phyloP scores from a whole-genome alignment of 345 rosid species.

The Erysimum cheiranthoides region DNA sequence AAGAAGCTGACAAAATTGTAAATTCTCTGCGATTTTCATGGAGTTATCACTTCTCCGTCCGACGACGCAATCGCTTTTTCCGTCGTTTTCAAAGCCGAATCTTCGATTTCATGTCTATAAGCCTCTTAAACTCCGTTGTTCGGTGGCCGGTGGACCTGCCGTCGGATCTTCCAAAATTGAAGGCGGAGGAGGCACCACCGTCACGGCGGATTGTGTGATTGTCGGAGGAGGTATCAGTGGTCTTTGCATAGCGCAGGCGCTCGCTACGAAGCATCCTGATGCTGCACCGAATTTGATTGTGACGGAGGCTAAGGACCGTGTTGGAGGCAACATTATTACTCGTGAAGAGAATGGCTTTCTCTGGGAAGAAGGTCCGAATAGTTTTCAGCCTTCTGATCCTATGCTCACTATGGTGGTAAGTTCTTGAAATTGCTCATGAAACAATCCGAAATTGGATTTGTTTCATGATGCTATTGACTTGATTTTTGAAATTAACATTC shows the following conservation, averaged over 20 bases:
- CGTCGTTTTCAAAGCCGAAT: slow-evolving; percentile 41
- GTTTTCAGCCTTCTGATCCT: slow-evolving; percentile 96
- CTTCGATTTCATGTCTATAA: slow-evolving; percentile 30
- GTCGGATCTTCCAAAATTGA: slow-evolving; percentile 54
- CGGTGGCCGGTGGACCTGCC: slow-evolving; percentile 66
- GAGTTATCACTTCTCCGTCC: slow-evolving; percentile 58
- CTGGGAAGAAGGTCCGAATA: slow-evolving; percentile 98
- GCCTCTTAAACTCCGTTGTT: slow-evolving; percentile 64
- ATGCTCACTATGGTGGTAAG: slow-evolving; percentile 90
- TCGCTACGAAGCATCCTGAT: slow-evolving; percentile 71
- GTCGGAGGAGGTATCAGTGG: slow-evolving; percentile 95
- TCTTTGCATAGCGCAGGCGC: slow-evolving; percentile 93
- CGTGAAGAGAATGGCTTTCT: slow-evolving; percentile 84
- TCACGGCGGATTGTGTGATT: slow-evolving; percentile 71
- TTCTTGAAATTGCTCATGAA: not conserved
- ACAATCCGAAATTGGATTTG: not conserved
- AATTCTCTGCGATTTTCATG: slow-evolving; percentile 49
- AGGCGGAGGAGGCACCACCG: slow-evolving; percentile 44
- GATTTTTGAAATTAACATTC: not conserved
- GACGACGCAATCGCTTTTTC: slow-evolving; percentile 46
- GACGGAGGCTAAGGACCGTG: slow-evolving; percentile 84
- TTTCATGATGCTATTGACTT: not conserved
- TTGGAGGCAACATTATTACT: slow-evolving; percentile 87
- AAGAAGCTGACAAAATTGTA: slow-evolving; percentile 34
- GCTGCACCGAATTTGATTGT: slow-evolving; percentile 74